Conservation (phyloP, 208 protist species). For the Acanthamoeba sp. region DNA sequence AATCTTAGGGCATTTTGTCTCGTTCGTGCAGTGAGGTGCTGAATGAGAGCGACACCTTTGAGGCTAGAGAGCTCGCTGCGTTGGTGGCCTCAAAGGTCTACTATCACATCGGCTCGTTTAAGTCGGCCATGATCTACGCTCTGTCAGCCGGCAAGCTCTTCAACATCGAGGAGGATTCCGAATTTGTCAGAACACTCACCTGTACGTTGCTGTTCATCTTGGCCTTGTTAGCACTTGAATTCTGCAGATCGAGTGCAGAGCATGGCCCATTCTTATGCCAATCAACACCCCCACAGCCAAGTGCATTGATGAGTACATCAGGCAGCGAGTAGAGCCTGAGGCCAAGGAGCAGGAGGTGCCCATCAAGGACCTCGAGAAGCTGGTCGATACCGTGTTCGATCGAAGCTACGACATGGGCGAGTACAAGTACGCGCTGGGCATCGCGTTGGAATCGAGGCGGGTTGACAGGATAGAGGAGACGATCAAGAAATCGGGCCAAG, state of each 20-base stretch:
- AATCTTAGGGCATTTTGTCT: neutral
- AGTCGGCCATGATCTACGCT: slow-evolving; percentile 96
- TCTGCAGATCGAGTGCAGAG: neutral
- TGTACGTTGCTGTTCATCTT: slow-evolving; percentile 78
- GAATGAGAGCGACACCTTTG: slow-evolving; percentile 89
- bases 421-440: slow-evolving; percentile 90
- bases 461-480: slow-evolving; percentile 90
- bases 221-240: neutral
- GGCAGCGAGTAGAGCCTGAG: slow-evolving; percentile 85
- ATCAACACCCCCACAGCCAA: slow-evolving; percentile 88
- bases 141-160: slow-evolving; percentile 96
- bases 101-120: slow-evolving; percentile 98
- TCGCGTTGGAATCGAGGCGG: slow-evolving; percentile 91
- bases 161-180: slow-evolving; percentile 90
- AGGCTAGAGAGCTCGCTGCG: slow-evolving; percentile 90
- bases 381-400: slow-evolving; percentile 90
- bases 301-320: slow-evolving; percentile 96
- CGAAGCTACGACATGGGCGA: slow-evolving; percentile 85
- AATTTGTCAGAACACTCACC: slow-evolving; percentile 89
- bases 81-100: slow-evolving; percentile 97
- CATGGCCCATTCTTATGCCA: neutral
- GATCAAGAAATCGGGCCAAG: slow-evolving; percentile 82
- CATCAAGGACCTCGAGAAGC: slow-evolving; percentile 66
- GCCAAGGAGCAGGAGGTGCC: slow-evolving; percentile 66
- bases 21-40: slow-evolving; percentile 84